phyloP scores from a whole-genome alignment of 2,329 filamentous ascomycete species.

The Hansfordia pulvinata region DNA sequence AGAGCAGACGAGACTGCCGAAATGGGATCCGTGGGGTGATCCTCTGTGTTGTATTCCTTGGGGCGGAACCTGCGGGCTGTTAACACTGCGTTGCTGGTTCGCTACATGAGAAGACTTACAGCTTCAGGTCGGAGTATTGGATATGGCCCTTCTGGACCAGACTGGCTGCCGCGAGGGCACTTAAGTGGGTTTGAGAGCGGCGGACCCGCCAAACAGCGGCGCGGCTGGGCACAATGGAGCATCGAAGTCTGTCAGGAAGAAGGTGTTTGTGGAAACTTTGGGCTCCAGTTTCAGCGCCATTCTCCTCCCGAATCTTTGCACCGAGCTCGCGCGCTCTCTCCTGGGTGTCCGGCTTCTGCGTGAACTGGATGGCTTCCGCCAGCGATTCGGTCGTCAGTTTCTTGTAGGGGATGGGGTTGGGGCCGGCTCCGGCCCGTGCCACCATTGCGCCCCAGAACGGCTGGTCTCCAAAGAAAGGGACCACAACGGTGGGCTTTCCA shows the following conservation, averaged over 20 bases:
- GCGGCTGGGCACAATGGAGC: slow-evolving; percentile 52
- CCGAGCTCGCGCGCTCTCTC: slow-evolving; percentile 45
- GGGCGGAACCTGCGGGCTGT: slow-evolving; percentile 28
- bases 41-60: slow-evolving; percentile 62
- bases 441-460: slow-evolving; percentile 76
- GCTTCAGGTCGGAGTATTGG: slow-evolving; percentile 56
- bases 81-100: background rate
- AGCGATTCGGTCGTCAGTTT: slow-evolving; percentile 53
- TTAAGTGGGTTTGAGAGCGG: slow-evolving; percentile 52
- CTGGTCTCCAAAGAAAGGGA: slow-evolving; percentile 81
- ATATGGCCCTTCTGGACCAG: slow-evolving; percentile 52
- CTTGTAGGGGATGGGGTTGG: slow-evolving; percentile 55
- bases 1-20: slow-evolving; percentile 65
- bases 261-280: slow-evolving; percentile 61
- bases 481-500: slow-evolving; percentile 67
- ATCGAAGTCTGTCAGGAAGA: slow-evolving; percentile 51
- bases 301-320: slow-evolving; percentile 51
- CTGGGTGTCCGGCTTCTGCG: slow-evolving; percentile 44
- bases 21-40: slow-evolving; percentile 68
- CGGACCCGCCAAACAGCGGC: slow-evolving; percentile 65
- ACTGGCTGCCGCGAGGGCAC: slow-evolving; percentile 57
- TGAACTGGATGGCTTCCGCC: slow-evolving; percentile 47
- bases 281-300: slow-evolving; percentile 47
- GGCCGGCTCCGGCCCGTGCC: slow-evolving; percentile 57
- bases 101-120: slow-evolving; percentile 47